phyloP scores from a whole-genome alignment of 116 monocot genomes.

The Phalaenopsis hybrid region DNA sequence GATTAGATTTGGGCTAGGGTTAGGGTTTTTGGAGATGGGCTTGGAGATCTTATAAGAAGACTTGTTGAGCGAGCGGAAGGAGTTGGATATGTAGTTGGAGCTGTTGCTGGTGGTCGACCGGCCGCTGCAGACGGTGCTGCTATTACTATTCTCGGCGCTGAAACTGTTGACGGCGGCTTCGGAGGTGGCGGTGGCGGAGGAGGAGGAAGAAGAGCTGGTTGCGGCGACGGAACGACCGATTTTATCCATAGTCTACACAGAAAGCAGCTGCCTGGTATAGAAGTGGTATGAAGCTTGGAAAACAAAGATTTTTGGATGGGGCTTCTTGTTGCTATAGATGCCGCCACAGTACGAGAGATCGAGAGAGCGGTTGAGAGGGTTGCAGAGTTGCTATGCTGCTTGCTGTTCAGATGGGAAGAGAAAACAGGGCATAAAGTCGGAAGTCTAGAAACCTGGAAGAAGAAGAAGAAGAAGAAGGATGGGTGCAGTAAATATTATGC shows the following conservation, averaged over 20 bases:
- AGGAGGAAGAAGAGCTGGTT: background rate
- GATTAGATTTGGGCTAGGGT: conserved; percentile 9
- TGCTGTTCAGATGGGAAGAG: background rate
- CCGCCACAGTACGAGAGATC: background rate
- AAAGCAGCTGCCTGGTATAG: background rate
- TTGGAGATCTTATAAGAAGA: conserved; percentile 67
- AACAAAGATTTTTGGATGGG: background rate
- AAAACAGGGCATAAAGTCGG: background rate
- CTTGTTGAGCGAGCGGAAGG: conserved; percentile 42
- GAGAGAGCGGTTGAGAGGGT: background rate
- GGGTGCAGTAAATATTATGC: no score
- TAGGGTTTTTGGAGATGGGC: conserved; percentile 11
- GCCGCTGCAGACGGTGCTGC: background rate
- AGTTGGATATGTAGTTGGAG: conserved; percentile 15
- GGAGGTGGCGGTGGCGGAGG: background rate
- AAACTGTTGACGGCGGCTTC: conserved; percentile 1
- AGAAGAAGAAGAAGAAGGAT: no score
- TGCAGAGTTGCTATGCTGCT: background rate
- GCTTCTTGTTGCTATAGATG: background rate
- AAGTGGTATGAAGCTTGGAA: background rate
- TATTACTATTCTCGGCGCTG: background rate
- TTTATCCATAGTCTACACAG: conserved; percentile 3
- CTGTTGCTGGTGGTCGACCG: background rate
- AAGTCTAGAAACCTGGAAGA: background rate
- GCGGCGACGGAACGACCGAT: background rate